Evolutionary conservation across 352 stramenopile species (phyloP), one percentile per base, ranked within the genome.

Genomic region (Phytophthora aleatoria): DNA sequence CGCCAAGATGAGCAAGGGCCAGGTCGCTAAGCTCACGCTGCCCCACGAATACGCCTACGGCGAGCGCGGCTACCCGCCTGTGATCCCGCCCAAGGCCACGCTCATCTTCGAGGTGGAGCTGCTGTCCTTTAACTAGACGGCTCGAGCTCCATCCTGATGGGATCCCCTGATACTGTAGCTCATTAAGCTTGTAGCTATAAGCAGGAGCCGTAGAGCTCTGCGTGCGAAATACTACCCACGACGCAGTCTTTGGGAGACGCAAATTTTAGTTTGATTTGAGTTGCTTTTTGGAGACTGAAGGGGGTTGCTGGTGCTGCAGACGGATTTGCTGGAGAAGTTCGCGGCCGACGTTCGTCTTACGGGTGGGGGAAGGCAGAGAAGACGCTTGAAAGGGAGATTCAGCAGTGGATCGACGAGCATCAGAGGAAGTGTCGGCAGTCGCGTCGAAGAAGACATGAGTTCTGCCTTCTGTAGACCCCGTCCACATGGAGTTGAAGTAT

Each of bases 1-100:
- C 45, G 80, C 79, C 35, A 64, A 82, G 77, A 87, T 99, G 94
- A 96, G 80, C 54, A 82, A 98, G 39, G 96, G 96, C 38, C 93
- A 99, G 76, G 84, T 97, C 31, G 92, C 93, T 30, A 94, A 96
- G 60, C 82, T 99, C 27, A 83, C 83, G 51, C 94, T 98, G 57
- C 88, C 95, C n/a, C 79, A 83, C 51, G 92, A 98, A 71, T 98
- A 97, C 79, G 96, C 90, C 27, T 99, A 99, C 71, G 96, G 96
- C 39, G 81, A 84, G 57, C 61, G 77, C 42, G 94, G 96, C 35
- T 93, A 96, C 52, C 88, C 89, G 11, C 91, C 91, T 44, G 74
- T 93, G 50, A 96, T 98, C 61, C 92, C 94, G 33, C 90, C 91
- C 47, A 95, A 96, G 68, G 90, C 96, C 47, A 95, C 92, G 70